phyloP scores from a whole-genome alignment of 768 basidiomycete genomes.

The Boletus sensibilis region DNA sequence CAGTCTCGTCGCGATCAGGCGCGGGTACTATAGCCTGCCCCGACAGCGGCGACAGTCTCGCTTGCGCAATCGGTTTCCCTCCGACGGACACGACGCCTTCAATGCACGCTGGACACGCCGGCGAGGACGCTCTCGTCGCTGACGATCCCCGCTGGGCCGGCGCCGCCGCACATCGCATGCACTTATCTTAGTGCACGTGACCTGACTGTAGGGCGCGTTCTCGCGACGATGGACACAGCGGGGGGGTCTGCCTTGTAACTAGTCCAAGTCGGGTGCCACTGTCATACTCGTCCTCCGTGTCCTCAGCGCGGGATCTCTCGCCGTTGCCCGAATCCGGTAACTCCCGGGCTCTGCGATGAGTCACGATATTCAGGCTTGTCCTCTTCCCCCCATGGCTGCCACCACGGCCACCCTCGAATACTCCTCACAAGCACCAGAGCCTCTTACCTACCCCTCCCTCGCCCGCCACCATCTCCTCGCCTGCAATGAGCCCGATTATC shows the following conservation, averaged over 20 bases:
- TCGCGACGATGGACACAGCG: not conserved
- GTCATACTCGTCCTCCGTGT: not conserved
- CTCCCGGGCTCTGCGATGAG: constrained; percentile 7
- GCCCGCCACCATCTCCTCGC: constrained; percentile 62
- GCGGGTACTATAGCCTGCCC: not conserved
- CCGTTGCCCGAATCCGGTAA: constrained; percentile 18
- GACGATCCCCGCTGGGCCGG: constrained; percentile 11
- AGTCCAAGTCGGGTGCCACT: not conserved
- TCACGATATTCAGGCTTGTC: not conserved
- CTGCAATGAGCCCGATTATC: constrained; percentile 77
- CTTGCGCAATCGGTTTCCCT: constrained; percentile 2
- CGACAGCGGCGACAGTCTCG: not conserved
- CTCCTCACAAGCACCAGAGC: constrained; percentile 65
- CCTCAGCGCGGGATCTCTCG: not conserved
- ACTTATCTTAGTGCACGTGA: constrained; percentile 30
- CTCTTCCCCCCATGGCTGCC: constrained; percentile 14
- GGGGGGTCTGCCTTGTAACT: not conserved
- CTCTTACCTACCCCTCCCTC: constrained; percentile 65
- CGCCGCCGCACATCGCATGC: constrained; percentile 12
- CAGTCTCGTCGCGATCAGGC: constrained; percentile 21
- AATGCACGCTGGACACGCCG: constrained; percentile 5
- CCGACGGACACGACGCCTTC: not conserved
- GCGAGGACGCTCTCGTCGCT: not conserved
- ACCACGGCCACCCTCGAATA: constrained; percentile 62
- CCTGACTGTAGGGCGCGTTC: constrained; percentile 6